Base-by-base conservation (phyloP, 345 rosid species). In the Turritis glabra region DNA sequence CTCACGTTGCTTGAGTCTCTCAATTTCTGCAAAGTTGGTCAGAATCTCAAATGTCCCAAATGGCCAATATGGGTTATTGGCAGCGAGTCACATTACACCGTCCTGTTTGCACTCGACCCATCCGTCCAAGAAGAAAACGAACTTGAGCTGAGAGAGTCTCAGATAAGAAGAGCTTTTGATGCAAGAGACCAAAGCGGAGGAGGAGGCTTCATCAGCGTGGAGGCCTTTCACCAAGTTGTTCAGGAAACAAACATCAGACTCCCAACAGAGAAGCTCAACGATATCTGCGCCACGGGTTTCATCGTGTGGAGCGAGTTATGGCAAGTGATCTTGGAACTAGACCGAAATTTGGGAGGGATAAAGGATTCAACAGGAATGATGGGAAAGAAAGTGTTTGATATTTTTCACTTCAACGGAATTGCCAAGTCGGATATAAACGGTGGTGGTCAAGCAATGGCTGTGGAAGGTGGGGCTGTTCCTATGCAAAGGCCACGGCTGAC, bases 1-100 rank as follows among this genome's bases (percentile, higher is more conserved):
- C 95, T 96, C 57, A 96, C 99, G 29, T 84, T 96, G 69, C 83
- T 96, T 40, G 99, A 96, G 79, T 96, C 96, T 19, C 96, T 96
- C 56, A 88, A 89, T 66, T 89, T 92, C 82, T 96, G 99, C 65
- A 96, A 89, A 84, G 99, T 96, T 17, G 99, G 99, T 15, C 97
- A 87, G 79, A 77, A 87, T 84, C 87, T 96, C 30, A 96, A 96
- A 80, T 85, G 85, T 81, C 99, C 99, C 25, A 87, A 69, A 62
- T 92, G 98, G 98, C 99, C 99, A 22, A 96, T 96, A 85, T 96
- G 99, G 99, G 98, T 96, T 64, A 83, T 96, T 74, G 99, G 99
- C 5, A 96, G 99, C 44, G 99, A 96, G 82, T 96, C 99, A 53
- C 99, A 96, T 72, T 96, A 92, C 80, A 96, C 97, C 1, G 99